Evolutionary conservation across 2,329 filamentous ascomycete species (phyloP).

Genomic region (Aspergillus spinulosporus): DNA sequence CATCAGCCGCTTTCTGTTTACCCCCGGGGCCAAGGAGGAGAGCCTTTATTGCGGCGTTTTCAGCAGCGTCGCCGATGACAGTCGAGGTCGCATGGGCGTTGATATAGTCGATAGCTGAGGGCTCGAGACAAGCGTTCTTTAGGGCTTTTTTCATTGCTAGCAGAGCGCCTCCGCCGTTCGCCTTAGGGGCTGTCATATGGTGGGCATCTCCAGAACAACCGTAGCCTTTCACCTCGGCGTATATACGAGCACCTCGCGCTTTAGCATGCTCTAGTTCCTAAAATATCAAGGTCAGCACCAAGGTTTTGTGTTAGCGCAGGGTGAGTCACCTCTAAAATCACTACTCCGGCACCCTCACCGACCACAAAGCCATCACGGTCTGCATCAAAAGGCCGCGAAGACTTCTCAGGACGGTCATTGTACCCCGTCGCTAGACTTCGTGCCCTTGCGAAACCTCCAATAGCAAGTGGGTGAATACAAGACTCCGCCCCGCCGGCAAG

Average conservation of each 20-base stretch:
- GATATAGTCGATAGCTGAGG: constrained; percentile 78
- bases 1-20: constrained; percentile 57
- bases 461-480: constrained; percentile 90
- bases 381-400: constrained; percentile 85
- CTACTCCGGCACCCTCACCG: constrained; percentile 83
- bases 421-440: constrained; percentile 80
- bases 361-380: constrained; percentile 85
- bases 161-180: constrained; percentile 77
- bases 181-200: constrained; percentile 87
- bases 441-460: constrained; percentile 86
- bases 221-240: constrained; percentile 87
- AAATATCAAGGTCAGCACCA: constrained; percentile 1
- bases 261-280: constrained; percentile 83
- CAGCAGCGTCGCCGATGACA: constrained; percentile 78
- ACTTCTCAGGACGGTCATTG: constrained; percentile 68
- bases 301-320: not conserved
- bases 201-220: constrained; percentile 87
- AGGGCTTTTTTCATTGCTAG: constrained; percentile 84
- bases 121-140: constrained; percentile 67
- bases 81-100: constrained; percentile 96
- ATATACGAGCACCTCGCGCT: constrained; percentile 73
- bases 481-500: constrained; percentile 92
- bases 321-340: constrained; percentile 69
- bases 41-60: constrained; percentile 77
- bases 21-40: constrained; percentile 75